Evolutionary conservation across 2,329 filamentous ascomycete genomes (phyloP).

Genomic region (Elsinoe fawcettii): DNA sequence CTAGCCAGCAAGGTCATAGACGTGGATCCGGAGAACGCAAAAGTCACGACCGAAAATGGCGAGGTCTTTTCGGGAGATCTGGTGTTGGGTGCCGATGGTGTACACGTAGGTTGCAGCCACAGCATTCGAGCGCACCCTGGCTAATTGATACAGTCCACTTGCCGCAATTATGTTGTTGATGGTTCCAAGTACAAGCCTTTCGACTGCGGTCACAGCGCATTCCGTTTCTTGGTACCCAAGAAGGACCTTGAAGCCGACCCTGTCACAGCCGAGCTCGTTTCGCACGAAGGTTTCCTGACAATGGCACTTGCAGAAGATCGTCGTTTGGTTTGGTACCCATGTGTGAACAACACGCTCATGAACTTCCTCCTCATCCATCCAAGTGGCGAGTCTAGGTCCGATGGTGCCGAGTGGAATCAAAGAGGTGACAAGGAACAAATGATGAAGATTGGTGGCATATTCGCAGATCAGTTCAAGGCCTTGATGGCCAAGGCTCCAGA

Average conservation of each 20-base stretch:
- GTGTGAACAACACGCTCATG: slow-evolving; percentile 38
- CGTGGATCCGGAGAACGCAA: slow-evolving; percentile 23
- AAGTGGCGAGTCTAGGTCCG: slow-evolving; percentile 24
- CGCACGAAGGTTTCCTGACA: slow-evolving; percentile 33
- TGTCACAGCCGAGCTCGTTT: slow-evolving; percentile 31
- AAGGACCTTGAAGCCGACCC: slow-evolving; percentile 26
- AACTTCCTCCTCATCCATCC: slow-evolving; percentile 42
- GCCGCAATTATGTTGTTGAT: slow-evolving; percentile 21
- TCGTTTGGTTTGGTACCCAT: slow-evolving; percentile 43
- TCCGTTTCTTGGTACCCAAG: slow-evolving; percentile 47
- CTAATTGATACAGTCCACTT: slow-evolving; percentile 18
- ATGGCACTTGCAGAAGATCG: slow-evolving; percentile 39
- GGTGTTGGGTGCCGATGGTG: slow-evolving; percentile 29
- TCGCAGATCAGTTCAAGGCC: slow-evolving; percentile 30
- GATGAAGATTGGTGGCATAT: slow-evolving; percentile 34
- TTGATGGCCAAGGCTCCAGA: slow-evolving; percentile 33
- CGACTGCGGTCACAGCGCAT: slow-evolving; percentile 47
- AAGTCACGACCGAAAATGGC: slow-evolving; percentile 24
- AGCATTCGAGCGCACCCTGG: background rate
- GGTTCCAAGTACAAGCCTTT: slow-evolving; percentile 22
- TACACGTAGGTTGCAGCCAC: slow-evolving; percentile 20
- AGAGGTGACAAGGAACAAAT: slow-evolving; percentile 32
- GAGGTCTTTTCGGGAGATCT: slow-evolving; percentile 24
- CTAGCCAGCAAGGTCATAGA: slow-evolving; percentile 21
- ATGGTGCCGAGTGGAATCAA: slow-evolving; percentile 29